phyloP scores from a whole-genome alignment of 2,329 filamentous ascomycete genomes.

The Trematosphaeria pertusa region DNA sequence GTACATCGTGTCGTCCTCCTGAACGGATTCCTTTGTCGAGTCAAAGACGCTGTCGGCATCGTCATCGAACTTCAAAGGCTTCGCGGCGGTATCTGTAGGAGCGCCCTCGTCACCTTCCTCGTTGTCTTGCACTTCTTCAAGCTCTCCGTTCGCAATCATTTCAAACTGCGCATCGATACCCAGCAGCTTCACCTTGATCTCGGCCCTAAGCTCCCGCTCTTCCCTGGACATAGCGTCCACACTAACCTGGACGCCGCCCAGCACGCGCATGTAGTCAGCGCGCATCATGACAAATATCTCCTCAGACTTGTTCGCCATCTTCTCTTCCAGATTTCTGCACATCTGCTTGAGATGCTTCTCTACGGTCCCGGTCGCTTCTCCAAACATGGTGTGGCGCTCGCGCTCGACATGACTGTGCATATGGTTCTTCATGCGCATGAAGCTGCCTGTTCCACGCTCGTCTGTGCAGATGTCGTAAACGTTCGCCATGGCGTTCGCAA shows the following conservation, averaged over 20 bases:
- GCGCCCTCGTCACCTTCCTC: too few relatives aligned
- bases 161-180: conserved; percentile 30
- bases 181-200: conserved; percentile 25
- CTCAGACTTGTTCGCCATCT: conserved; percentile 54
- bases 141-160: conserved; percentile 26
- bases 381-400: conserved; percentile 58
- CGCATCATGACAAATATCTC: conserved; percentile 50
- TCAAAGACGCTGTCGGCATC: conserved; percentile 9
- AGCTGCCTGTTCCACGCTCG: conserved; percentile 57
- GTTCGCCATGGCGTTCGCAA: conserved; percentile 54
- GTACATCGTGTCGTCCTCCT: conserved; percentile 3
- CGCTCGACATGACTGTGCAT: conserved; percentile 57
- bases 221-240: conserved; percentile 16
- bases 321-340: conserved; percentile 51
- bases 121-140: conserved; percentile 10
- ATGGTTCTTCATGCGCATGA: conserved; percentile 59
- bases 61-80: not conserved
- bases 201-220: conserved; percentile 21
- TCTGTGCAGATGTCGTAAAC: conserved; percentile 56
- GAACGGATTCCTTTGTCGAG: conserved; percentile 6
- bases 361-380: conserved; percentile 52
- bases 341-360: conserved; percentile 50
- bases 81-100: too few relatives aligned
- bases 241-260: conserved; percentile 33
- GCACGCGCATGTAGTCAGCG: conserved; percentile 46